Percentiles rank a stretch among this genome's conserved stretches.
These are phyloP conservation scores for Westerdykella aurantiaca DNA, from an alignment of 2,329 filamentous ascomycete genomes.

Conservation along the genomic window DNA sequence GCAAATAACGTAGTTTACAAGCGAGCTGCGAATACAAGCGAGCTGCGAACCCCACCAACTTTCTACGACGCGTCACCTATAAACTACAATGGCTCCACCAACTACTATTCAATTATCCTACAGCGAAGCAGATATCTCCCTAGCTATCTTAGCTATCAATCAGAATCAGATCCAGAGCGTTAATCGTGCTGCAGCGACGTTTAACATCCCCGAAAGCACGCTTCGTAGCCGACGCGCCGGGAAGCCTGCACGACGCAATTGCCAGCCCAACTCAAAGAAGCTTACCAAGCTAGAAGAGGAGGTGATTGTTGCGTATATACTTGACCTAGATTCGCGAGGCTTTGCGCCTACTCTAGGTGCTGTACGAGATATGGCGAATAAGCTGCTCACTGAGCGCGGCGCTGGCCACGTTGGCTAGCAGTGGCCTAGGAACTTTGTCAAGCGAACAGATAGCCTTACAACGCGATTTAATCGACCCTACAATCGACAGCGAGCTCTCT, in stretches of 20 bases:
- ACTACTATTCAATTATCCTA: slow-evolving; percentile 7
- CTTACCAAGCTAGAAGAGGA: too few species aligned
- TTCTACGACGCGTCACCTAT: slow-evolving; percentile 1
- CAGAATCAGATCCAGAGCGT: slow-evolving; percentile 3
- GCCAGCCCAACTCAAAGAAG: too few species aligned
- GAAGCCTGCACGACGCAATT: slow-evolving; percentile 3
- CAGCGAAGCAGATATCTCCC: slow-evolving; percentile 7
- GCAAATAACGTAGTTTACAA: too few species aligned
- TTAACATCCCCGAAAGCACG: slow-evolving; percentile 3
- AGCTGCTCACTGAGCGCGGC: slow-evolving; percentile 5
- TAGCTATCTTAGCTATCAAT: slow-evolving; percentile 12
- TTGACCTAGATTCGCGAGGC: too few species aligned
- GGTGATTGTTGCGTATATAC: too few species aligned
- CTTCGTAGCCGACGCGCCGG: slow-evolving; percentile 5
- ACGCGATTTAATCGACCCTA: too few species aligned
- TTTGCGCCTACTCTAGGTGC: too few species aligned
- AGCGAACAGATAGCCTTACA: too few species aligned
- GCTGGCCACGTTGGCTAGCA: slow-evolving; percentile 2
- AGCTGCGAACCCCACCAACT: slow-evolving; percentile 2
- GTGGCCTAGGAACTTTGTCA: slow-evolving; percentile 5
- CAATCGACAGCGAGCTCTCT: slow-evolving; percentile 11
- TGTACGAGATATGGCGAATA: slow-evolving; percentile 2
- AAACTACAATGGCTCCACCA: slow-evolving; percentile 7
- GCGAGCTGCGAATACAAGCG: too few species aligned
- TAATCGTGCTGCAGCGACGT: slow-evolving; percentile 3